phyloP scores from a whole-genome alignment of 2,329 filamentous ascomycete species.

The Paraconiothyrium brasiliense region DNA sequence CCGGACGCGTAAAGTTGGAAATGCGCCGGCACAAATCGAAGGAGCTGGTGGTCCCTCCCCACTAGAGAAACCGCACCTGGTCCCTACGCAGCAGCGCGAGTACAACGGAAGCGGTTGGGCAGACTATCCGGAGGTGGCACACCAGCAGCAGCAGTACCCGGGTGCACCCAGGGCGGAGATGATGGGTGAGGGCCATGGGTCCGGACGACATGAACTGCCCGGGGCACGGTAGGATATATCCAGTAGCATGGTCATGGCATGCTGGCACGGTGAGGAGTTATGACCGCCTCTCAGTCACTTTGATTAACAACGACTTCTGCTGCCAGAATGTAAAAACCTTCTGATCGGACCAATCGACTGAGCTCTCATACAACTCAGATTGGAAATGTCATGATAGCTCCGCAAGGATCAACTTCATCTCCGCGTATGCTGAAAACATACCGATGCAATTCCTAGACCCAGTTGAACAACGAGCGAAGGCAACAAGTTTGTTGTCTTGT shows the following conservation, averaged over 20 bases:
- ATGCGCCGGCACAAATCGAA: not conserved
- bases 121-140: not conserved
- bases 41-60: not conserved
- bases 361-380: too few species aligned
- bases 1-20: too few species aligned
- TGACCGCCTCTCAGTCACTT: not conserved
- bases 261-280: not conserved
- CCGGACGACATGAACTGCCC: not conserved
- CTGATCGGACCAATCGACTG: too few species aligned
- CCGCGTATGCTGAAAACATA: too few species aligned
- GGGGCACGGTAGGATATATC: not conserved
- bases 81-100: not conserved
- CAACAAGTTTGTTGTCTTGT: too few species aligned
- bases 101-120: not conserved
- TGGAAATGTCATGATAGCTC: too few species aligned
- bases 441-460: too few species aligned
- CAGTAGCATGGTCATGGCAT: not conserved
- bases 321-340: too few species aligned
- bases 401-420: too few species aligned
- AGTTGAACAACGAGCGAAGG: too few species aligned
- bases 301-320: not conserved
- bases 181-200: not conserved
- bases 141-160: not conserved
- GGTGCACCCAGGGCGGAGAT: not conserved
- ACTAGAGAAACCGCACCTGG: not conserved